A percentile compares a stretch with the other conserved stretches of the same genome.
Evolutionary conservation across 2,329 filamentous ascomycete species (phyloP).

Genomic region (Lizonia empirigonia): DNA sequence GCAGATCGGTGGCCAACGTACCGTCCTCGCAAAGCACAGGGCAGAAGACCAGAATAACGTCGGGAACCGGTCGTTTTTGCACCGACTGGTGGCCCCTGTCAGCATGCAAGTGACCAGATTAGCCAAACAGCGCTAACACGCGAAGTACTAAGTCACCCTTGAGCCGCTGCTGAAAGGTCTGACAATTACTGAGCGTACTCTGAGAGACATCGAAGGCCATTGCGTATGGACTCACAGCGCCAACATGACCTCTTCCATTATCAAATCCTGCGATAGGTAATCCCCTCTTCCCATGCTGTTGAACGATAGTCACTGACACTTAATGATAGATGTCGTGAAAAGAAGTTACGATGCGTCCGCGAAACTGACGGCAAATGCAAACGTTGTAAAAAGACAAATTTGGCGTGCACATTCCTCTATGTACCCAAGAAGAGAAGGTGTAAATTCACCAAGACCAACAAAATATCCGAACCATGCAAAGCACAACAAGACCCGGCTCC

Average conservation of each 20-base stretch:
- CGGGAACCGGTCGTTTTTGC: neutral
- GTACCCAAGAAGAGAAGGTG: neutral
- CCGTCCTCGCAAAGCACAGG: neutral
- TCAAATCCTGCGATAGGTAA: neutral
- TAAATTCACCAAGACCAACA: neutral
- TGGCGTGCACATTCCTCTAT: neutral
- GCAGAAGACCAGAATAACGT: neutral
- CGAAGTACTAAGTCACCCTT: neutral
- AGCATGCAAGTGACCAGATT: neutral
- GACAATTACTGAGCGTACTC: neutral
- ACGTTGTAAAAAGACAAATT: neutral
- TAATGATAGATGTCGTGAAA: neutral
- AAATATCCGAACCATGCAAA: neutral
- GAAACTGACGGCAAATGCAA: neutral
- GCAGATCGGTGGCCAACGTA: neutral
- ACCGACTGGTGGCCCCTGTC: neutral
- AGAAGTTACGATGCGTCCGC: neutral
- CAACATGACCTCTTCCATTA: neutral
- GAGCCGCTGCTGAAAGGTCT: neutral
- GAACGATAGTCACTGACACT: neutral
- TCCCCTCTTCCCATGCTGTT: neutral
- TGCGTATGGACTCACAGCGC: neutral
- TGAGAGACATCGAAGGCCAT: neutral
- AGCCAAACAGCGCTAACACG: neutral
- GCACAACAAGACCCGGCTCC: neutral